Evolutionary conservation across 2,329 filamentous ascomycete species (phyloP).

Genomic region (Leptosphaerulina australis): DNA sequence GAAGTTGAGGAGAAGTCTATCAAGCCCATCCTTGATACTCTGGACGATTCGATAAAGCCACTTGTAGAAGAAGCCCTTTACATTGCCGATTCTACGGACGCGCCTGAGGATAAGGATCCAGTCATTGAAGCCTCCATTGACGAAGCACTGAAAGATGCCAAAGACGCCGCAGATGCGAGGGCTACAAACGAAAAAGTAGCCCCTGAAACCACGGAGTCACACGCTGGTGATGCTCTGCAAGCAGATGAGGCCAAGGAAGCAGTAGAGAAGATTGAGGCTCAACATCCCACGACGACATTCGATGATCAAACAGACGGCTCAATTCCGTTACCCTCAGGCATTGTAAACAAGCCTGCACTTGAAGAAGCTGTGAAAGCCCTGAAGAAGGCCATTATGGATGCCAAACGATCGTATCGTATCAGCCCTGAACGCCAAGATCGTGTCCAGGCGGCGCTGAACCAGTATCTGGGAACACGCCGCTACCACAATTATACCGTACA

Average conservation of each 20-base stretch:
- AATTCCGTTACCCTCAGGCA: conserved; percentile 32
- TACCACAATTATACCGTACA: conserved; percentile 98
- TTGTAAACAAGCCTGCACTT: conserved; percentile 43
- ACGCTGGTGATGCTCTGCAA: conserved; percentile 15
- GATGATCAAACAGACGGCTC: conserved; percentile 40
- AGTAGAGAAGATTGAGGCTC: conserved; percentile 34
- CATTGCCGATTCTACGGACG: conserved; percentile 44
- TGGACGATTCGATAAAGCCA: conserved; percentile 68
- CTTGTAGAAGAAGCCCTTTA: conserved; percentile 68
- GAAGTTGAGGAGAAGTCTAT: conserved; percentile 81
- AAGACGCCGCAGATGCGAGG: conserved; percentile 1
- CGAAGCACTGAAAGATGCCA: conserved; percentile 9
- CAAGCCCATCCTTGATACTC: conserved; percentile 65
- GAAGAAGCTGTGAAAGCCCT: conserved; percentile 60
- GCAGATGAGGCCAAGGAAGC: conserved; percentile 32
- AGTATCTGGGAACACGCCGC: conserved; percentile 84
- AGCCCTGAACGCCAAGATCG: conserved; percentile 71
- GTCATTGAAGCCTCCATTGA: conserved; percentile 43
- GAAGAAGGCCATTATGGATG: conserved; percentile 79
- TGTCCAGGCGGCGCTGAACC: conserved; percentile 74
- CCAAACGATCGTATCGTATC: conserved; percentile 85
- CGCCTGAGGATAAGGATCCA: conserved; percentile 36
- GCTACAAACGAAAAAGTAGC: conserved; percentile 12
- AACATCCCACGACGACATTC: conserved; percentile 33
- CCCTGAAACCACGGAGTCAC: conserved; percentile 16